Base-by-base conservation (phyloP, 441 rosid genomes). In the Bocquillonia castaneifolia region DNA sequence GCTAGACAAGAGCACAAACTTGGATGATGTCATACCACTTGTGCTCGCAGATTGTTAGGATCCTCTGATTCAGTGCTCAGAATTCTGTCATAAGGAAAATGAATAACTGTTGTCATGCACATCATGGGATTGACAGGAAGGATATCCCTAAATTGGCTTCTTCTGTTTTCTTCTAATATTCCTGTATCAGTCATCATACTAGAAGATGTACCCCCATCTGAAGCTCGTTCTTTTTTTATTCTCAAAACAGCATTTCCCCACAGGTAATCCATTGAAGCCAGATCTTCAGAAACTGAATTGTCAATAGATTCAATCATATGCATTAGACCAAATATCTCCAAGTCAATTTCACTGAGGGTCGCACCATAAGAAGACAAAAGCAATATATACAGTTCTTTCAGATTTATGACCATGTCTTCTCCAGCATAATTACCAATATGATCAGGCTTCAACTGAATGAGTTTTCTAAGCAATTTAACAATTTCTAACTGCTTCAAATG, bases 281-380 rank as follows among this genome's bases (percentile, higher is more conserved):
- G 74, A 68, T 76, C 76, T 63, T 80, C 77, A 37, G 59, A 63
- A 45, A 73, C 69, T 10, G 82, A 74, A 29, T 63, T 76, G 66
- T 80, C 90, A 52, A 76, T 71, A 37, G 74, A 72, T 80, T 88
- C 89, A 62, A 92, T 85, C 75, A 77, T 87, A 77, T 58, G 82
- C 87, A 90, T 78, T 72, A 92, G 55, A 77, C 67, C 75, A 79
- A 81, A 84, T 67, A 95, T 80, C 88, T 88, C 95, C 79, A 83
- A 39, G 83, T 95, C 98, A 73, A 80, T 76, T 70, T 89, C 87
- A 78, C 88, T 51, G 9, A 88, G 80, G 14, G 96, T 92, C 64
- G 95, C 99, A 74, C 92, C 89, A 81, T 95, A 95, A 59, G 96
- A 88, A 82, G 90, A 83, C 79, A 88, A 79, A 75, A 95, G 91